A percentile compares a stretch with the other conserved stretches of the same genome.
phyloP scores from a whole-genome alignment of 2,329 filamentous ascomycete species.

The Chaetomiaceae sp. region DNA sequence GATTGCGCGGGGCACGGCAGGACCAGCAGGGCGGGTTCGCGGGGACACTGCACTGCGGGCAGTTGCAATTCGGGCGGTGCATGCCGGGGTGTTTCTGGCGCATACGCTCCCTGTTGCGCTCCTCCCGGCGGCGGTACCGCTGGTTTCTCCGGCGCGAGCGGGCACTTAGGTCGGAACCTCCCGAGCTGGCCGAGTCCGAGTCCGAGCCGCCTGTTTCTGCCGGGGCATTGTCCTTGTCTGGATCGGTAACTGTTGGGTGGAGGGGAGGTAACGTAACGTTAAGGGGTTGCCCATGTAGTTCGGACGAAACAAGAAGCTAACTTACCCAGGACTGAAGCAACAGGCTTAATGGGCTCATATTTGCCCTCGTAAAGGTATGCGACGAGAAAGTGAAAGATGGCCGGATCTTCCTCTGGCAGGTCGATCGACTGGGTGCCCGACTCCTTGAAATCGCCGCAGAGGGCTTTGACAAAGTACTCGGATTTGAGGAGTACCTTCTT shows the following conservation, averaged over 20 bases:
- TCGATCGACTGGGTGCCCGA: slow-evolving; percentile 42
- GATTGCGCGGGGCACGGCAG: slow-evolving; percentile 34
- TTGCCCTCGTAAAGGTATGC: slow-evolving; percentile 47
- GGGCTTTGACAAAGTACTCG: slow-evolving; percentile 45
- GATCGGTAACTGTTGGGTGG: slow-evolving; percentile 26
- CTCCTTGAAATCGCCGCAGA: slow-evolving; percentile 45
- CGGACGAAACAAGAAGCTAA: slow-evolving; percentile 6
- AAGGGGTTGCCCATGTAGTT: background rate
- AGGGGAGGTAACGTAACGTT: too few species aligned
- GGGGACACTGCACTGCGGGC: slow-evolving; percentile 35
- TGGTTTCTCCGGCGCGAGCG: slow-evolving; percentile 32
- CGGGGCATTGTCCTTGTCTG: slow-evolving; percentile 41
- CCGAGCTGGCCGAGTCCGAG: slow-evolving; percentile 31
- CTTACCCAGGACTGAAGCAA: slow-evolving; percentile 37
- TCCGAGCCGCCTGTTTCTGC: slow-evolving; percentile 31
- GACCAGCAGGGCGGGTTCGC: slow-evolving; percentile 39
- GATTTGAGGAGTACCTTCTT: slow-evolving; percentile 41
- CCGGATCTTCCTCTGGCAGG: slow-evolving; percentile 47
- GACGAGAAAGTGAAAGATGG: slow-evolving; percentile 47
- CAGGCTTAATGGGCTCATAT: slow-evolving; percentile 42
- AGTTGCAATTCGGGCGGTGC: slow-evolving; percentile 42
- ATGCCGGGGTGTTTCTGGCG: slow-evolving; percentile 41
- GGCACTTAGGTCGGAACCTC: slow-evolving; percentile 35
- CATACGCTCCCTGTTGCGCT: slow-evolving; percentile 34
- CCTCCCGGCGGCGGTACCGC: slow-evolving; percentile 32